Percentiles rank a stretch among this genome's conserved stretches.
Conservation (phyloP, 768 basidiomycete genomes). For the Rubroboletus satanas region DNA sequence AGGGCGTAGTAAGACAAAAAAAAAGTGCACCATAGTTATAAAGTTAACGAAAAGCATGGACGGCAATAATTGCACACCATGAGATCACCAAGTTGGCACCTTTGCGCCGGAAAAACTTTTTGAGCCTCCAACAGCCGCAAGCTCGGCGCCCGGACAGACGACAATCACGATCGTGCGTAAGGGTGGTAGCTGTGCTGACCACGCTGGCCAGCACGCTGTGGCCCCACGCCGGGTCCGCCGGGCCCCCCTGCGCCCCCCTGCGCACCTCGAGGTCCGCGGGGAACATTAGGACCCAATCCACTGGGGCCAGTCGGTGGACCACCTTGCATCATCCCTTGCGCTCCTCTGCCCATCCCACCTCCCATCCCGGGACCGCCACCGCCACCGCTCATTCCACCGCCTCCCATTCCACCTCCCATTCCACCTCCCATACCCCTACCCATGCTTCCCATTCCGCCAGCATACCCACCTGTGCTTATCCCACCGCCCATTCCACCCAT, state of each 20-base stretch:
- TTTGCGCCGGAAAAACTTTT: conserved; percentile 12
- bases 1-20: neutral
- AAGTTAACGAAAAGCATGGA: conserved; percentile 15
- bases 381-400: conserved; percentile 34
- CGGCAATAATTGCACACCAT: conserved; percentile 4
- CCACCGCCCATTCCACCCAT: conserved; percentile 30
- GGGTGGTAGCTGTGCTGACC: conserved; percentile 84
- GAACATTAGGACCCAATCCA: conserved; percentile 54
- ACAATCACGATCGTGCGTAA: conserved; percentile 57
- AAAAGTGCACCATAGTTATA: conserved; percentile 10
- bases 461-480: conserved; percentile 32
- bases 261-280: conserved; percentile 61
- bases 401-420: conserved; percentile 41
- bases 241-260: conserved; percentile 48
- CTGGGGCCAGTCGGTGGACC: conserved; percentile 35
- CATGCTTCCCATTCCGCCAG: conserved; percentile 39
- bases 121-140: conserved; percentile 3
- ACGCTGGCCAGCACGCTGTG: conserved; percentile 64
- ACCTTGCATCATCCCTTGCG: conserved; percentile 37
- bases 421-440: conserved; percentile 35
- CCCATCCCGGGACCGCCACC: conserved; percentile 39
- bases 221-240: conserved; percentile 59
- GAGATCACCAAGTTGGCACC: neutral
- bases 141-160: neutral
- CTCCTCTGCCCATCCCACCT: conserved; percentile 41